Evolutionary conservation across 2,329 filamentous ascomycete species (phyloP).

Genomic region (Phialophora chinensis): DNA sequence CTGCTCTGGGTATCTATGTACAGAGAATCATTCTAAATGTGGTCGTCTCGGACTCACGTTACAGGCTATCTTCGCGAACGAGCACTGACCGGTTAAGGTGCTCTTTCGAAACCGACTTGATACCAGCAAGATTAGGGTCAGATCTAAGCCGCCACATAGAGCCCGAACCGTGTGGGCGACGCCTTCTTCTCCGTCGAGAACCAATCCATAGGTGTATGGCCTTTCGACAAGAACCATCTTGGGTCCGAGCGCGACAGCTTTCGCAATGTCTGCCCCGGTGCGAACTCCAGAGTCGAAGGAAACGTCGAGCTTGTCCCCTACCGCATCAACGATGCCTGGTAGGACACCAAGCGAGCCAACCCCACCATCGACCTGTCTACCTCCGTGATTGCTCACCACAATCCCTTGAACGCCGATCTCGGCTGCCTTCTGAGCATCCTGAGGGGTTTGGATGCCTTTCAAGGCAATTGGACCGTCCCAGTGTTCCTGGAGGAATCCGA

Average conservation of each 20-base stretch:
- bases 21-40: too few relatives aligned
- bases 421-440: slow-evolving; percentile 46
- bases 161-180: slow-evolving; percentile 51
- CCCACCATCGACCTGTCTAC: slow-evolving; percentile 56
- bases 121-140: slow-evolving; percentile 33
- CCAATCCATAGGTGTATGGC: slow-evolving; percentile 59
- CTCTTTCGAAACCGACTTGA: background rate
- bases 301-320: slow-evolving; percentile 46
- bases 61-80: background rate
- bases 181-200: slow-evolving; percentile 61
- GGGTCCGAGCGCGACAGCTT: slow-evolving; percentile 58
- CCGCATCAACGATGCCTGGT: slow-evolving; percentile 59
- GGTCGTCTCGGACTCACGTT: background rate
- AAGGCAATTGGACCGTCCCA: slow-evolving; percentile 64
- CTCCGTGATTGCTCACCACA: slow-evolving; percentile 58
- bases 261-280: slow-evolving; percentile 55
- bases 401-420: slow-evolving; percentile 55
- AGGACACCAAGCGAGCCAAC: slow-evolving; percentile 56
- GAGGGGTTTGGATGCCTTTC: slow-evolving; percentile 60
- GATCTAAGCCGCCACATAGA: slow-evolving; percentile 32
- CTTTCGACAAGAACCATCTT: slow-evolving; percentile 61
- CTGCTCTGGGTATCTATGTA: background rate
- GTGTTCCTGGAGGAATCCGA: slow-evolving; percentile 62
- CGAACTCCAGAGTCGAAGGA: slow-evolving; percentile 56
- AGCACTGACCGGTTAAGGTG: background rate